Evolutionary conservation across 129 eudicot genomes (phyloP).

Genomic region (Calendula officinalis): DNA sequence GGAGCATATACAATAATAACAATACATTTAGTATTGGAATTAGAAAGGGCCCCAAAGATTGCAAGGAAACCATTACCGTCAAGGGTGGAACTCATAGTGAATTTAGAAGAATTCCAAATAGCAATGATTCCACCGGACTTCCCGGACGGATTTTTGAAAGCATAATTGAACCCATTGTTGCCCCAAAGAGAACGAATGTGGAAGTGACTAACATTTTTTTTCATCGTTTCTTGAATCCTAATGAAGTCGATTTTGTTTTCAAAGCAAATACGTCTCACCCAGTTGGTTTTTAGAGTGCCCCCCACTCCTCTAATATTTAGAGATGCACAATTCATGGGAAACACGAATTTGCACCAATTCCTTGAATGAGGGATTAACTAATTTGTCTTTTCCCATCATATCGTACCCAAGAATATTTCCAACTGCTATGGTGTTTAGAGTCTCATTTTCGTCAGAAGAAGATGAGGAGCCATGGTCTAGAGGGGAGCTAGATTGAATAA

Average conservation of each 20-base stretch:
- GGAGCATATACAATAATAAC: neutral
- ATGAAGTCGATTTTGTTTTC: neutral
- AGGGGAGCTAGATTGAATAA: neutral
- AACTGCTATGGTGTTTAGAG: neutral
- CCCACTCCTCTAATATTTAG: neutral
- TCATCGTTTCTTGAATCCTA: neutral
- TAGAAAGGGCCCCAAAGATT: neutral
- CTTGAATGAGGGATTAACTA: neutral
- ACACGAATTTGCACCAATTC: neutral
- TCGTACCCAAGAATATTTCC: neutral
- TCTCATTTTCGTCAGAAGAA: neutral
- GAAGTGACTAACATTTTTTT: neutral
- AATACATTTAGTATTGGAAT: neutral
- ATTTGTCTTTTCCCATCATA: neutral
- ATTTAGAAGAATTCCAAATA: neutral
- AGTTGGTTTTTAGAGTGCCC: neutral
- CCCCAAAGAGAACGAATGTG: neutral
- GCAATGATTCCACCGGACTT: neutral
- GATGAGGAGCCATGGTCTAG: no score
- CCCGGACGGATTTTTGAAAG: neutral
- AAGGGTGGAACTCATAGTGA: neutral
- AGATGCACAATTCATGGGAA: neutral
- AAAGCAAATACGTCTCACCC: neutral
- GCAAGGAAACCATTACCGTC: neutral
- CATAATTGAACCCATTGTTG: neutral